Evolutionary conservation across 371 early-diverging fungal genomes (phyloP).

Genomic region (Mucor saturninus): DNA sequence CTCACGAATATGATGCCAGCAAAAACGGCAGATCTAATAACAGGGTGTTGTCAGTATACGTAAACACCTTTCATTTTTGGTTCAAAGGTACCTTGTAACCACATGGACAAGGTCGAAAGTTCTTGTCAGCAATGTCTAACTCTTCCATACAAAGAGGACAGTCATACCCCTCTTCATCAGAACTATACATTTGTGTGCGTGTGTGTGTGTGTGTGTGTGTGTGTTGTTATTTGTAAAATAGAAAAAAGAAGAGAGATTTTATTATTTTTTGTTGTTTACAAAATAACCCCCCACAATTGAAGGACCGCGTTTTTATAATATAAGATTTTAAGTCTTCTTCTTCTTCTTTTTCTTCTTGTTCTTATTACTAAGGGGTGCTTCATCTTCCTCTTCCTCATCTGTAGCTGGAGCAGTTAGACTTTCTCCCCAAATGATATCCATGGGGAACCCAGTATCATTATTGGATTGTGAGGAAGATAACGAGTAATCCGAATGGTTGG

Average conservation of each 20-base stretch:
- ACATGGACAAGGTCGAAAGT: conserved; percentile 96
- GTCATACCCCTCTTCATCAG: conserved; percentile 86
- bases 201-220: conserved; percentile 4
- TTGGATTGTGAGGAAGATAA: conserved; percentile 21
- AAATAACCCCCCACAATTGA: not conserved
- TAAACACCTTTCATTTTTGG: conserved; percentile 27
- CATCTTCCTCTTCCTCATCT: not conserved
- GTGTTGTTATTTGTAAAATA: not conserved
- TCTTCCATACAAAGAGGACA: conserved; percentile 99
- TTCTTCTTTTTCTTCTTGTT: conserved; percentile 2
- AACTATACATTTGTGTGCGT: conserved; percentile 5
- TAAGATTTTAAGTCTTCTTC: not conserved
- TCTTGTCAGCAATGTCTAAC: conserved; percentile 91
- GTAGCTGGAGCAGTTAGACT: conserved; percentile 11
- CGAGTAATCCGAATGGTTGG: conserved; percentile 32
- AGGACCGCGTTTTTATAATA: not conserved
- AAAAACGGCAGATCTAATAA: conserved; percentile 93
- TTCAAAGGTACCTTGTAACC: conserved; percentile 95
- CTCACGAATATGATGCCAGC: conserved; percentile 95
- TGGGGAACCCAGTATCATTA: conserved; percentile 25
- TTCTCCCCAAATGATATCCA: conserved; percentile 36
- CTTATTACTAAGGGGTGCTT: not conserved
- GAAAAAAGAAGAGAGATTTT: not conserved
- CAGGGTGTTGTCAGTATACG: too few species aligned
- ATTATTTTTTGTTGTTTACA: not conserved